phyloP scores from a whole-genome alignment of 192 early-diverging fungal genomes.

The Oehlia diaphana region DNA sequence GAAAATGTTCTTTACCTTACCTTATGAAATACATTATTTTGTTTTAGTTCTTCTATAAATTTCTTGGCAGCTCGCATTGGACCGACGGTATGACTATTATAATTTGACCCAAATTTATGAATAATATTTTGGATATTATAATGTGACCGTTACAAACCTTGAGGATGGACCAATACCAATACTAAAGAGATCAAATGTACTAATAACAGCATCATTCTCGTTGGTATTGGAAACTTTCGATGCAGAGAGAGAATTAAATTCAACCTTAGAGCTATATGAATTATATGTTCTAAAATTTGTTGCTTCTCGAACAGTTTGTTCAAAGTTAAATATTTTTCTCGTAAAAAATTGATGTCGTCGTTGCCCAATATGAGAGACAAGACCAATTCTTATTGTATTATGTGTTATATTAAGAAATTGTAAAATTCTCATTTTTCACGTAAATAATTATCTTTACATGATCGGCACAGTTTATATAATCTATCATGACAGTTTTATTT shows the following conservation, averaged over 20 bases:
- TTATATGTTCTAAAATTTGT: not conserved
- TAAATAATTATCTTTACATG: too few species aligned
- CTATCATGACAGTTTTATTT: too few species aligned
- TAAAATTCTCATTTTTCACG: not conserved
- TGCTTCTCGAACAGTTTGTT: not conserved
- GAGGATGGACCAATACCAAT: slow-evolving; percentile 96
- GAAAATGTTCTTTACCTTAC: slow-evolving; percentile 31
- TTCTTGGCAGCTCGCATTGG: slow-evolving; percentile 97
- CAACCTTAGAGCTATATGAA: not conserved
- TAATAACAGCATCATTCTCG: slow-evolving; percentile 78
- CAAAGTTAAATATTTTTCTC: not conserved
- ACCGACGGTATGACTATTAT: slow-evolving; percentile 79
- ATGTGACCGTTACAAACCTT: slow-evolving; percentile 37
- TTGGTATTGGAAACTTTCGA: not conserved
- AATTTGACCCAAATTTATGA: not conserved
- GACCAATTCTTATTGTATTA: not conserved
- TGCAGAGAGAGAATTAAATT: not conserved
- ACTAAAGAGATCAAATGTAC: slow-evolving; percentile 93
- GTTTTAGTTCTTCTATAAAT: slow-evolving; percentile 84
- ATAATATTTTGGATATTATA: not conserved
- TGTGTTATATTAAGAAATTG: not conserved
- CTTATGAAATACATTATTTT: slow-evolving; percentile 63
- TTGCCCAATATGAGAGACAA: not conserved
- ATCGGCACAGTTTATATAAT: too few species aligned
- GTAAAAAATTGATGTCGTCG: not conserved